phyloP scores from a whole-genome alignment of 306 rosid genomes.

The Prunus armeniaca region DNA sequence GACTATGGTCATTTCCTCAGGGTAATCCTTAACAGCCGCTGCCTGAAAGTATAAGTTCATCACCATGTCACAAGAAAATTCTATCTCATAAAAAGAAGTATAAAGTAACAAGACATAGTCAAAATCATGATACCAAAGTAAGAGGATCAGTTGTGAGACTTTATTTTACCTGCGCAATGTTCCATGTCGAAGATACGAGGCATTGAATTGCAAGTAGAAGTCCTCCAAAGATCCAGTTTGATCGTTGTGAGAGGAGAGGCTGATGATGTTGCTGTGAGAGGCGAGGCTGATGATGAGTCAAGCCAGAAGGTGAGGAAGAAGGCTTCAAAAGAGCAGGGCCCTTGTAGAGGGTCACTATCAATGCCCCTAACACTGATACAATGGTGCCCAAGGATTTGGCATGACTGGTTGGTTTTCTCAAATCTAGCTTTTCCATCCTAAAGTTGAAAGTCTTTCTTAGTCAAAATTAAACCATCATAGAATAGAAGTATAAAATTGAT shows the following conservation, averaged over 20 bases:
- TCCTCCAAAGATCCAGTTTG: conserved; percentile 42
- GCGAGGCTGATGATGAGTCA: neutral
- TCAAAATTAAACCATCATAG: neutral
- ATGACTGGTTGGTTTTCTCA: conserved; percentile 23
- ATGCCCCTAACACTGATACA: conserved; percentile 36
- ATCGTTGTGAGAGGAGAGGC: neutral
- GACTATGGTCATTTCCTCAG: conserved; percentile 35
- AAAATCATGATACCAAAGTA: neutral
- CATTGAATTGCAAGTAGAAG: conserved; percentile 29
- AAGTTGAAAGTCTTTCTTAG: neutral
- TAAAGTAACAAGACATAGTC: neutral
- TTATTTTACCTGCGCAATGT: conserved; percentile 35
- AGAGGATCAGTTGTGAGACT: neutral
- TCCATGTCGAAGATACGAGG: conserved; percentile 36
- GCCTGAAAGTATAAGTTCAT: conserved; percentile 11
- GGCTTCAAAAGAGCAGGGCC: conserved; percentile 30
- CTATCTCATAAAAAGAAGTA: neutral
- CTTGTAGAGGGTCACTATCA: conserved; percentile 39
- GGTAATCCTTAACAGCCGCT: conserved; percentile 27
- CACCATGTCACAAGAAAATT: neutral
- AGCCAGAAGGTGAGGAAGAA: conserved; percentile 7
- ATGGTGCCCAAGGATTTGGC: conserved; percentile 42
- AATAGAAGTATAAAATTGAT: neutral
- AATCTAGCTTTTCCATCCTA: conserved; percentile 44
- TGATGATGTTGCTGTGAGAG: neutral